Percentiles rank a stretch among this genome's conserved stretches.
Evolutionary conservation across 331 rosid species (phyloP).

Genomic region (Pyracantha coccinea): DNA sequence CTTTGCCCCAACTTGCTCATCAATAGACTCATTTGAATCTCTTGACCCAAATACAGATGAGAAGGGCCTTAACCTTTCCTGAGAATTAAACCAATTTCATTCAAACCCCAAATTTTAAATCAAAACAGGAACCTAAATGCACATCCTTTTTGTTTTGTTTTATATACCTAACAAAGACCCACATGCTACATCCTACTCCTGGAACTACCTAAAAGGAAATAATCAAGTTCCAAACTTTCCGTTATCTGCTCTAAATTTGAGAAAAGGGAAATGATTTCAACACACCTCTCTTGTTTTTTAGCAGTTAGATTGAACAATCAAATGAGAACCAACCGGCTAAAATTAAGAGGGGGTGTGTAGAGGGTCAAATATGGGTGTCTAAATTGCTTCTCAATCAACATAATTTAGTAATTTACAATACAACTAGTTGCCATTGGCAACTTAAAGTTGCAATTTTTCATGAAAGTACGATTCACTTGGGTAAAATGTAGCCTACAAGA

Average conservation of each 20-base stretch:
- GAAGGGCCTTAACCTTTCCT: constrained; percentile 75
- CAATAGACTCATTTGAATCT: constrained; percentile 4
- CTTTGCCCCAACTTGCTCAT: constrained; percentile 12
- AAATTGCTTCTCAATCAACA: no score
- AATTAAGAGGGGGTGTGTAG: no score
- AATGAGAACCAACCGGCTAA: not conserved
- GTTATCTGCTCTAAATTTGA: not conserved
- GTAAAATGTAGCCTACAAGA: not conserved
- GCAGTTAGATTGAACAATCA: no score
- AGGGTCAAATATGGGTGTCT: no score
- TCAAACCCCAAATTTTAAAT: not conserved
- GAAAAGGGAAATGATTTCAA: no score
- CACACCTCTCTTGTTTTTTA: no score
- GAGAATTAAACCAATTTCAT: not conserved
- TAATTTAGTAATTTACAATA: no score
- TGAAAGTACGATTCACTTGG: not conserved
- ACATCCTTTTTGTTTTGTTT: not conserved
- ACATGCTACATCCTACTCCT: no score
- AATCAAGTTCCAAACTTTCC: not conserved
- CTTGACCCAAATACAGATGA: constrained; percentile 39
- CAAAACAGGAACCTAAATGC: not conserved
- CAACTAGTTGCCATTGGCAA: no score
- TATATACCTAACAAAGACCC: not conserved
- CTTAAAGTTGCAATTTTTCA: not conserved
- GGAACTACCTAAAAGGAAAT: not conserved